phyloP scores from a whole-genome alignment of 805 yeast species.

The Yarrowia sp. region DNA sequence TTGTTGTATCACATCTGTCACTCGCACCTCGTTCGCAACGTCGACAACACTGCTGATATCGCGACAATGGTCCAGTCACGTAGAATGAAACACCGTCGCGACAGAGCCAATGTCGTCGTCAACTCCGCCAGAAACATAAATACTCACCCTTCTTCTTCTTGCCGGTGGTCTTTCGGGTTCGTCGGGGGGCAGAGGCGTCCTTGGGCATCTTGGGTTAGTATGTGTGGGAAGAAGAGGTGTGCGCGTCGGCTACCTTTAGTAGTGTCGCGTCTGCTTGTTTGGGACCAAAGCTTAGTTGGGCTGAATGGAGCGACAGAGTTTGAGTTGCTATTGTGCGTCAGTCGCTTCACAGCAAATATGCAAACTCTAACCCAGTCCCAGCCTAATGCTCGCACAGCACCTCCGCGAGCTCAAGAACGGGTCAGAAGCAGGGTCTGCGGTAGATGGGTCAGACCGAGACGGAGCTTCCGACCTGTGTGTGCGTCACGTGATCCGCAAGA shows the following conservation, averaged over 20 bases:
- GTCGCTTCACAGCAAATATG: slow-evolving; percentile 24
- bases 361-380: slow-evolving; percentile 12
- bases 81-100: no score
- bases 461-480: no score
- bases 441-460: no score
- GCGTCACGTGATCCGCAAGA: no score
- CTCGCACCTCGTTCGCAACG: no score
- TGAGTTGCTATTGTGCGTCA: slow-evolving; percentile 18
- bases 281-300: slow-evolving; percentile 14
- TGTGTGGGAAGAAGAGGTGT: slow-evolving; percentile 5
- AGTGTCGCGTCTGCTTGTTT: slow-evolving; percentile 16
- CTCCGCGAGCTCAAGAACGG: no score
- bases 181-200: slow-evolving; percentile 33
- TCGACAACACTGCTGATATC: no score
- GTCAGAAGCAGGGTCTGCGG: no score
- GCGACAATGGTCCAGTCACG: no score
- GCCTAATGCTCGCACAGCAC: background rate
- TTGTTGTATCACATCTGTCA: no score
- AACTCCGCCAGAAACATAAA: no score
- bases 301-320: slow-evolving; percentile 20
- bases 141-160: slow-evolving; percentile 33
- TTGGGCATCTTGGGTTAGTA: slow-evolving; percentile 34
- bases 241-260: slow-evolving; percentile 21
- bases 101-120: no score
- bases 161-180: slow-evolving; percentile 29